These are phyloP conservation scores for Tylopilus sp. DNA, from an alignment of 768 basidiomycete genomes.

Conservation along the genomic window DNA sequence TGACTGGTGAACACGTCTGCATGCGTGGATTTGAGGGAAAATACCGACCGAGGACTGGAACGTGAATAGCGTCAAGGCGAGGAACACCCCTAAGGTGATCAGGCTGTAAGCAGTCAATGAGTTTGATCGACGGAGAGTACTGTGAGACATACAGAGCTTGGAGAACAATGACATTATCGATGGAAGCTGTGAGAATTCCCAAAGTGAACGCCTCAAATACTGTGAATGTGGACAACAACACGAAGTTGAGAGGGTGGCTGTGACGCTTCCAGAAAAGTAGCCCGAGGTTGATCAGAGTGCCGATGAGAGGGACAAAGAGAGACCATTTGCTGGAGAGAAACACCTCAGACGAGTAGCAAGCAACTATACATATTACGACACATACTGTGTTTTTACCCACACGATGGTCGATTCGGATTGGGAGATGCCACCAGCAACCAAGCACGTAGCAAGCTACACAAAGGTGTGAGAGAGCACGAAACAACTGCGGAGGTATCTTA, in stretches of 20 bases:
- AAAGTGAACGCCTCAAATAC: constrained; percentile 87
- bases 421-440: constrained; percentile 72
- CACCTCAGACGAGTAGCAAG: constrained; percentile 1
- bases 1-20: neutral
- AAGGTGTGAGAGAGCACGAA: neutral
- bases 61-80: constrained; percentile 92
- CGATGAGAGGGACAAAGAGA: constrained; percentile 75
- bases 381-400: constrained; percentile 74
- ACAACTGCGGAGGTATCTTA: constrained; percentile 31
- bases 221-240: constrained; percentile 85
- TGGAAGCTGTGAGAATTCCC: constrained; percentile 80
- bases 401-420: constrained; percentile 53
- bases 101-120: constrained; percentile 42
- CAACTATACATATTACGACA: constrained; percentile 8
- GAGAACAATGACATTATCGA: constrained; percentile 67
- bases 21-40: neutral
- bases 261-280: constrained; percentile 92
- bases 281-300: constrained; percentile 74
- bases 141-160: constrained; percentile 70
- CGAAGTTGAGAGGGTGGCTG: constrained; percentile 81
- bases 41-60: constrained; percentile 79
- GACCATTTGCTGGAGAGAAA: constrained; percentile 59
- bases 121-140: neutral
- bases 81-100: constrained; percentile 89
- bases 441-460: constrained; percentile 62